Base-by-base conservation (phyloP, 2,329 filamentous ascomycete genomes). In the Aureobasidium zeae region DNA sequence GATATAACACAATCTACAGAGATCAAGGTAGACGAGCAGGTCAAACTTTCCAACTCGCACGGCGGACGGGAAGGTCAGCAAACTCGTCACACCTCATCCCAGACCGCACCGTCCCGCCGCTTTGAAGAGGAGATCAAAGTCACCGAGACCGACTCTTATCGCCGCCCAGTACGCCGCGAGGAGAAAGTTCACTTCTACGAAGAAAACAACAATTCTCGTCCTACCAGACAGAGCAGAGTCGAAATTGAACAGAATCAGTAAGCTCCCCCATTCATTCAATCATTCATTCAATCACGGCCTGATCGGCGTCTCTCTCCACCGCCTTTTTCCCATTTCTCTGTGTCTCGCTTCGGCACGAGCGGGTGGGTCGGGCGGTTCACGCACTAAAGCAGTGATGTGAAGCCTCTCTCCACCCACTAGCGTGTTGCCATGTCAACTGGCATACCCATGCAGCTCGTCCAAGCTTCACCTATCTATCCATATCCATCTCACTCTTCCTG, bases 11-110 rank as follows among this genome's bases (percentile, higher is more conserved):
- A 76, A 65, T 70, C 73, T 67, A 79, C 79, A 69, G 70, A 77
- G 59, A 80, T 79, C 63, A 79, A 87, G 79, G 81, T 89, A 80
- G 86, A 94, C 79, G 79, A 85, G 73, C 81, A 89, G 72, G 79
- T 86, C 73, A 81, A 81, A 63, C 76, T 86, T 70, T 73, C 79
- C 71, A 73, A 74, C 72, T 72, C 67, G 73, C 79, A 80, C 81
- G 82, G 85, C 84, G 88, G 88, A 93, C 88, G 86, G 87, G 87
- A 94, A 88, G 86, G 84, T 86, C 79, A 84, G 76, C 73, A 80
- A 76, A 86, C 82, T 83, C 81, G 79, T 72, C 72, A 76, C 73
- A 70, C 73, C 61, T 70, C 68, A 63, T 69, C 54, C 48, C 57
- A 57, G 58, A 60, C 75, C 66, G 71, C 72, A 66, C 77, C 79